Base-by-base conservation (phyloP, 257 asterid genomes). In the Ajuga chamaepitys region DNA sequence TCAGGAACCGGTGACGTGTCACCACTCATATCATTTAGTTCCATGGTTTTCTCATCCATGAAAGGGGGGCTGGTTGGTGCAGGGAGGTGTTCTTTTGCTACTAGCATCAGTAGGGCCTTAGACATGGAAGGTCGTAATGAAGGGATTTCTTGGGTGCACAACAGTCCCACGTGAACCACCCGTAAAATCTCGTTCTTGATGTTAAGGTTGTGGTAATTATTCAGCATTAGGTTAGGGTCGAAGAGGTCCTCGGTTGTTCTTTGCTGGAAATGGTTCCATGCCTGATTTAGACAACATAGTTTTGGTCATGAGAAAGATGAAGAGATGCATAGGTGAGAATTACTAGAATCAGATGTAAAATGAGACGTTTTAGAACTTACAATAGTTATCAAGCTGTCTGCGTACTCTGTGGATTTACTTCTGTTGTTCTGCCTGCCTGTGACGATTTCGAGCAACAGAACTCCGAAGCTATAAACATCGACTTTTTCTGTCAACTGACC, bases 401-500 rank as follows among this genome's bases (percentile, higher is more conserved):
- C 35, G 70, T 84, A 82, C 61, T 83, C 91, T 9, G 82, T 26
- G 14, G 85, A 71, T 77, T 79, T 87, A 65, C 85, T 85, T 51
- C 83, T 71, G 69, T 82, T 87, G 44, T 85, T 87, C 75, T 75
- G 88, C 57, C 78, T 77, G 32, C 89, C 95, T 0, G 93, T 75
- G 48, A 85, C 85, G 10, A 83, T 85, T 70, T 87, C 95, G 42
- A 87, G 73, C 73, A 87, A 54, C 63, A 87, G 89, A 58, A 87
- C 92, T 3, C 95, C 92, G 41, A 80, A 87, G 83, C 92, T 85
- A 50, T 87, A 81, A 20, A 86, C 91, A 30, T 84, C 95, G n/a
- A 73, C 91, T 61, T 84, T 86, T 71, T 84, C 88, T 3, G 88
- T 86, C 53, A 83, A 63, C 73, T 81, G 83, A 9, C 90, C 88